phyloP scores from a whole-genome alignment of 176 grass and related monocot species.

The Avena eriantha region DNA sequence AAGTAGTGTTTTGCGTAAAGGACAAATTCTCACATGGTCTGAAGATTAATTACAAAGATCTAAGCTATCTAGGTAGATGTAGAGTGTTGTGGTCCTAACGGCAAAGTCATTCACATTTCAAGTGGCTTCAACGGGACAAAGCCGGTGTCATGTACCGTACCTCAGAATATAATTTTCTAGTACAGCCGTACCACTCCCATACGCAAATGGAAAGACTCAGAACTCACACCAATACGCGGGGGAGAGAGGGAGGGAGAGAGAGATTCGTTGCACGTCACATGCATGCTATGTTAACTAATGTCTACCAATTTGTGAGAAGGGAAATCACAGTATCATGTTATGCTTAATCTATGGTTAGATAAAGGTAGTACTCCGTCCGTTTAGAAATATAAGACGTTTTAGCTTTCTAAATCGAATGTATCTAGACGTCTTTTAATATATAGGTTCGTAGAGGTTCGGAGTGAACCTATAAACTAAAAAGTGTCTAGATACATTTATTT shows the following conservation, averaged over 20 bases:
- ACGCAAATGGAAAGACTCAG: slow-evolving; percentile 8
- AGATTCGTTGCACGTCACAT: slow-evolving; percentile 32
- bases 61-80: neutral
- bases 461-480: no score
- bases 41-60: neutral
- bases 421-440: no score
- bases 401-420: no score
- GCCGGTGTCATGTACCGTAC: slow-evolving; percentile 45
- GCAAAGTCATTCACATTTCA: slow-evolving; percentile 7
- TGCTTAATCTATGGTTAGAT: slow-evolving; percentile 30
- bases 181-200: neutral
- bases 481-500: no score
- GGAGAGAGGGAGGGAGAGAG: neutral
- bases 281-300: neutral
- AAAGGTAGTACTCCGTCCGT: no score
- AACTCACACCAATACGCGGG: no score
- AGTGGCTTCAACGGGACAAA: slow-evolving; percentile 34
- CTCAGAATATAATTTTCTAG: neutral
- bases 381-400: no score
- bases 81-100: slow-evolving; percentile 22
- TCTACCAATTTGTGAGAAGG: slow-evolving; percentile 21
- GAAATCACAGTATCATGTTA: neutral
- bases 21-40: neutral
- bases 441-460: no score
- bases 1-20: neutral